phyloP scores from a whole-genome alignment of 2,329 filamentous ascomycete species.

The Cladosporium sp. region DNA sequence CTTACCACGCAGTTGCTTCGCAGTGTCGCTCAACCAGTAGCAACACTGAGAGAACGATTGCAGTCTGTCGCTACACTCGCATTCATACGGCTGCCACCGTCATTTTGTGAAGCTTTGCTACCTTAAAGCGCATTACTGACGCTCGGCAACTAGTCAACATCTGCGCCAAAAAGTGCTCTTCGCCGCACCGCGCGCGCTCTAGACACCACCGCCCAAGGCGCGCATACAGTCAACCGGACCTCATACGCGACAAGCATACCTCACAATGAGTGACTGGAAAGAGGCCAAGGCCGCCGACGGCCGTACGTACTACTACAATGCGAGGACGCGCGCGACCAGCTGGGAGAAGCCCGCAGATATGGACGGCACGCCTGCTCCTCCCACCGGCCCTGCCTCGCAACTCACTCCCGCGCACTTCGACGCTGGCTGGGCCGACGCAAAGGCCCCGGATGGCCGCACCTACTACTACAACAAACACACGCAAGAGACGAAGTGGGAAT shows the following conservation, averaged over 20 bases:
- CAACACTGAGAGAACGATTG: no score
- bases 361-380: conserved; percentile 62
- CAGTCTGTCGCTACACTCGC: no score
- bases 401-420: conserved; percentile 62
- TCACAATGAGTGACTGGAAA: conserved; percentile 20
- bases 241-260: not conserved
- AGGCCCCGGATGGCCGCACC: conserved; percentile 76
- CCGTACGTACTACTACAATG: conserved; percentile 87
- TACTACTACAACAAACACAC: conserved; percentile 94
- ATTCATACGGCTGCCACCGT: no score
- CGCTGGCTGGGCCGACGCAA: conserved; percentile 78
- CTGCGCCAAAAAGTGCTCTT: no score
- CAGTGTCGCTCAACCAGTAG: no score
- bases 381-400: conserved; percentile 60
- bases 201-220: no score
- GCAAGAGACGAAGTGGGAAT: conserved; percentile 90
- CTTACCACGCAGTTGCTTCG: no score
- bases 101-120: no score
- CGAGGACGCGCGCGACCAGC: conserved; percentile 78
- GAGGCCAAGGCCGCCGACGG: conserved; percentile 44
- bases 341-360: conserved; percentile 87
- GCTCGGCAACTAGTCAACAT: no score
- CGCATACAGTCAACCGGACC: no score
- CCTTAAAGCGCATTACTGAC: no score
- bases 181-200: no score